phyloP scores from a whole-genome alignment of 768 basidiomycete species.

The Pholiota microspora region DNA sequence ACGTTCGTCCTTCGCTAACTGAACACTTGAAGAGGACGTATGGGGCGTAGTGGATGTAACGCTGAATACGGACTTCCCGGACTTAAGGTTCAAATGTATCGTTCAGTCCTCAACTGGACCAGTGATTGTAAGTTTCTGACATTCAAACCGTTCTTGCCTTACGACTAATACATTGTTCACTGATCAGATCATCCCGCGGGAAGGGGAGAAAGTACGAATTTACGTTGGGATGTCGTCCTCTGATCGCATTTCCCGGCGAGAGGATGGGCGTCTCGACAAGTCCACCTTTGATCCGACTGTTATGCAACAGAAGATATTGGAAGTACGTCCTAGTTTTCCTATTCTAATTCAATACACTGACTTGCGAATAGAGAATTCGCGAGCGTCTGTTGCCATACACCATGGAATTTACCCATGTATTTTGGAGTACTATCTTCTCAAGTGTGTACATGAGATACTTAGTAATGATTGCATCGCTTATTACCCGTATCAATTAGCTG shows the following conservation, averaged over 20 bases:
- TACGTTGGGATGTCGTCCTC: conserved; percentile 4
- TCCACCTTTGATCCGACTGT: neutral
- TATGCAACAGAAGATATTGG: conserved; percentile 1
- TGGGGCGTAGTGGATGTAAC: conserved; percentile 10
- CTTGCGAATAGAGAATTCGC: neutral
- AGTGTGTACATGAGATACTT: neutral
- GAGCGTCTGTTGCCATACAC: no score
- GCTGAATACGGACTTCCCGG: conserved; percentile 5
- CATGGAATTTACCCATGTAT: neutral
- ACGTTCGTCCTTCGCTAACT: no score
- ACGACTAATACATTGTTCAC: neutral
- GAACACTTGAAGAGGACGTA: neutral
- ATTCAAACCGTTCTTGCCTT: neutral
- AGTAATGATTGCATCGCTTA: neutral
- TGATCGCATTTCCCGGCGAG: conserved; percentile 5
- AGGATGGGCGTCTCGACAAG: conserved; percentile 6
- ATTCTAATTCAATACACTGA: no score
- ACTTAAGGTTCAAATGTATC: conserved; percentile 6
- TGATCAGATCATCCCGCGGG: conserved; percentile 5
- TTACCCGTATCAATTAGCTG: conserved; percentile 1
- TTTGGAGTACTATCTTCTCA: conserved; percentile 9
- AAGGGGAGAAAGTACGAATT: conserved; percentile 10
- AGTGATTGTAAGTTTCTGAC: conserved; percentile 1
- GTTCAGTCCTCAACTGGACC: conserved; percentile 4
- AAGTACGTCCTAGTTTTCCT: neutral